Percentiles rank a stretch among this genome's conserved stretches.
phyloP scores from a whole-genome alignment of 352 stramenopile species.

The Phytophthora agathidicida region DNA sequence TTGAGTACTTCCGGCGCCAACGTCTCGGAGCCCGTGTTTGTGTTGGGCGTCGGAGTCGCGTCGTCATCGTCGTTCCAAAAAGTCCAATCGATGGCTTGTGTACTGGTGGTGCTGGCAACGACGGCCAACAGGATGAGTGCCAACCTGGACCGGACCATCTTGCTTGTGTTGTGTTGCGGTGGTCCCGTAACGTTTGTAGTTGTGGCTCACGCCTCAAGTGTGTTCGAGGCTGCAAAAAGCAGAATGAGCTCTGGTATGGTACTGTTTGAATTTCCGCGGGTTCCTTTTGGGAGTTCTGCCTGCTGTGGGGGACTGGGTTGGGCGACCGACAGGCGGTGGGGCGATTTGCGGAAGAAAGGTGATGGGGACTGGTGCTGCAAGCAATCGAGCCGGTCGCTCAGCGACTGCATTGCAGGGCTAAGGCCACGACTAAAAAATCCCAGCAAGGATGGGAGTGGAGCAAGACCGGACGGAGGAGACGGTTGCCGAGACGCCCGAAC shows the following conservation, averaged over 20 bases:
- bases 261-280: constrained; percentile 1
- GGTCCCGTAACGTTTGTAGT: constrained; percentile 1
- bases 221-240: constrained; percentile 28
- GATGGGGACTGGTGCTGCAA: constrained; percentile 18
- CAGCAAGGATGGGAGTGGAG: constrained; percentile 1
- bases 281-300: constrained; percentile 4
- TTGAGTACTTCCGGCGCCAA: constrained; percentile 29
- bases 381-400: constrained; percentile 31
- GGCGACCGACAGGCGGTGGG: constrained; percentile 8
- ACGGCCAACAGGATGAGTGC: constrained; percentile 10
- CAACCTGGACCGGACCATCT: constrained; percentile 22
- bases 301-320: constrained; percentile 8
- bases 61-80: constrained; percentile 40
- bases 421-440: constrained; percentile 21
- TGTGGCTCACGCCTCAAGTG: constrained; percentile 11
- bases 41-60: constrained; percentile 6
- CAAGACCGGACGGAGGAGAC: constrained; percentile 12
- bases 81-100: constrained; percentile 36
- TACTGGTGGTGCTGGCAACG: constrained; percentile 20
- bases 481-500: not conserved
- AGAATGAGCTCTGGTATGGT: constrained; percentile 27
- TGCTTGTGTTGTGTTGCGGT: constrained; percentile 13
- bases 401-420: constrained; percentile 1
- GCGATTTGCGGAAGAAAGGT: constrained; percentile 31
- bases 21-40: constrained; percentile 4